A percentile compares a stretch with the other conserved stretches of the same genome.
Conservation (phyloP, 768 basidiomycete species). For the Mycena maculata region DNA sequence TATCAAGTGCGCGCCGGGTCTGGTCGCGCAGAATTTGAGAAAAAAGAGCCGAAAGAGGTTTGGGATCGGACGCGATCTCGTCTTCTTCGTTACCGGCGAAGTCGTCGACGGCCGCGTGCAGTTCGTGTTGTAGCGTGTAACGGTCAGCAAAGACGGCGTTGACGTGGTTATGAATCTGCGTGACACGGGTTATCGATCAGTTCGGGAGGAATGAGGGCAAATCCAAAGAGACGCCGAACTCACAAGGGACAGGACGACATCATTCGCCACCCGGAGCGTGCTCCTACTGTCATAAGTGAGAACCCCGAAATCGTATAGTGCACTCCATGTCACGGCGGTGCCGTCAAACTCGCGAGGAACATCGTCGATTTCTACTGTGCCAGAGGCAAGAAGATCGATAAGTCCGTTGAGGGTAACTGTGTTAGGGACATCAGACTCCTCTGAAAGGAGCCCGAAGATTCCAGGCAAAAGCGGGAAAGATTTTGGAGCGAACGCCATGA, state of each 20-base stretch:
- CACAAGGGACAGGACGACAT: background rate
- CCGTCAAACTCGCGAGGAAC: background rate
- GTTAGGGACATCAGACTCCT: background rate
- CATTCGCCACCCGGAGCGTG: background rate
- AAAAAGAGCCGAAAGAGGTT: background rate
- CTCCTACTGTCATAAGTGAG: background rate
- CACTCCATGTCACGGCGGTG: background rate
- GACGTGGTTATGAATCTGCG: background rate
- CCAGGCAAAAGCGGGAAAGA: background rate
- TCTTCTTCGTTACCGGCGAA: background rate
- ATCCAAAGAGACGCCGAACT: background rate
- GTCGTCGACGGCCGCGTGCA: background rate
- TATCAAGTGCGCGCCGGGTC: background rate
- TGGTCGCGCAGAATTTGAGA: constrained; percentile 1
- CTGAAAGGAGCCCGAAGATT: background rate
- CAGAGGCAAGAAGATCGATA: constrained; percentile 12
- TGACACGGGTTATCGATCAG: background rate
- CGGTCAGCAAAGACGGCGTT: constrained; percentile 1
- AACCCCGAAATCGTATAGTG: constrained; percentile 1
- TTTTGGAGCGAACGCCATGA: background rate
- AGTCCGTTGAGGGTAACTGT: background rate
- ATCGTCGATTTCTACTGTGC: background rate
- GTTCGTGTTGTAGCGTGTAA: no score
- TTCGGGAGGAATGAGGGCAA: no score
- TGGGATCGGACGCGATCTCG: no score